These are phyloP conservation scores for Gossypioides kirkii DNA, from an alignment of 345 rosid genomes.

Conservation along the genomic window DNA sequence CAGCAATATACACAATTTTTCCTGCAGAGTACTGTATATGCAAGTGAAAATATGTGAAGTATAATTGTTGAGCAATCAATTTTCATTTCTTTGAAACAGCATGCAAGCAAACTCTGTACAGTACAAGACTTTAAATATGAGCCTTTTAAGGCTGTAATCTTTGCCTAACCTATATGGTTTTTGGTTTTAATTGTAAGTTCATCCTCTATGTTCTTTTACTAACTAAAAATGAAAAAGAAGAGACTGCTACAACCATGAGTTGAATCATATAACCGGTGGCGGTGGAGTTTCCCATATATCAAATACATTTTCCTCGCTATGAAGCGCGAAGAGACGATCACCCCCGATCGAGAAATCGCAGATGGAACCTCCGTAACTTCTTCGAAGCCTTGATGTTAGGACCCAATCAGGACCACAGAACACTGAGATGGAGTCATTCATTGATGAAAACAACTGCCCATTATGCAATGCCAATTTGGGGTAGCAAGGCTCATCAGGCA, in stretches of 20 bases:
- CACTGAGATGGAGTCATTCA: slow-evolving; percentile 86
- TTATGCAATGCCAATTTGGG: slow-evolving; percentile 80
- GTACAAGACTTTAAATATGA: background rate
- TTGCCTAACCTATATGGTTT: slow-evolving; percentile 8
- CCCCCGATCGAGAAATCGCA: slow-evolving; percentile 93
- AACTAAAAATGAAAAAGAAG: slow-evolving; percentile 1
- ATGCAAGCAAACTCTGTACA: slow-evolving; percentile 9
- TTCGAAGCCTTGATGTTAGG: slow-evolving; percentile 69
- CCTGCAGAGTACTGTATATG: background rate
- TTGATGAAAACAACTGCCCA: slow-evolving; percentile 88
- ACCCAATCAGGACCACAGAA: slow-evolving; percentile 88
- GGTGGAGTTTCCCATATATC: slow-evolving; percentile 92
- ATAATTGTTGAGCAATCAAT: slow-evolving; percentile 19
- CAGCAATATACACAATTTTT: no score
- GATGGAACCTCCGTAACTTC: slow-evolving; percentile 74
- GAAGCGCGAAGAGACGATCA: slow-evolving; percentile 84
- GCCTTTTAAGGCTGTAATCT: slow-evolving; percentile 2
- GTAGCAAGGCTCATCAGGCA: slow-evolving; percentile 88
- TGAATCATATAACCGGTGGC: slow-evolving; percentile 53
- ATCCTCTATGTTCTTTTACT: slow-evolving; percentile 14
- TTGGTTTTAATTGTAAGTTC: slow-evolving; percentile 5
- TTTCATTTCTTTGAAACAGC: slow-evolving; percentile 14
- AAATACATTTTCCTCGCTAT: slow-evolving; percentile 88
- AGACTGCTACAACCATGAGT: slow-evolving; percentile 10
- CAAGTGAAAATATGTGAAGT: background rate